Base-by-base conservation (phyloP, 495 filamentous ascomycete genomes). In the Penicillium egyptiacum region DNA sequence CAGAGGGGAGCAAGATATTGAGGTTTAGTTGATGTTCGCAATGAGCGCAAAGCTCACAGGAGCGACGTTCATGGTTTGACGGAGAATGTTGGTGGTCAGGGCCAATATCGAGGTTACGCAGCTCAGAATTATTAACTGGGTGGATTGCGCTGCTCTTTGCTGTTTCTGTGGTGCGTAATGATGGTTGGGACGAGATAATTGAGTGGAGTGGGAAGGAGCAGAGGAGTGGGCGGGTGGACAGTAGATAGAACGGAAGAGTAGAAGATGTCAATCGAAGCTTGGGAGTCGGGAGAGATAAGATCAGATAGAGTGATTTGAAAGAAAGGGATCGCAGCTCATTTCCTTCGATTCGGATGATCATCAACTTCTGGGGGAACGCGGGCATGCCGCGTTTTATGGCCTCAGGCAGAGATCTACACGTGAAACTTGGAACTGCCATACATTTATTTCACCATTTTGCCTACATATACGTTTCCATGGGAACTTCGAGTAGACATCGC, bases 361-460 rank as follows among this genome's bases (percentile, higher is more conserved):
- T 20, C 44, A 30, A 30, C 26, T 9, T 47, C 44, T 26, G 33
- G 33, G 35, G 50, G 48, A 41, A 52, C 35, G 50, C 50, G 50
- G 50, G n/a, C n/a, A 40, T 40, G 19, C 23, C 49, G 49, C 35
- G 49, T 40, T 8, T 57, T 79, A 55, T 26, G 5, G 33, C 54
- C 53, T 55, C 37, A 58, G 55, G 45, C 39, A 58, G n/a, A 23
- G 20, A 12, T 1, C 0, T 33, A 23, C 20, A 56, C 25, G 33
- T 19, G 35, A 50, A 33, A 3, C 30, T 10, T 33, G 30, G 30
- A 12, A 26, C 11, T 31, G 12, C 25, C 11, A 17, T 12, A n/a
- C 20, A 17, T 3, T 37, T 19, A 30, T 30, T 48, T 45, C 22
- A 26, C 14, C 0, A 39, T 39, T 39, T n/a, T 8, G n/a, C 2